Evolutionary conservation across 2,329 filamentous ascomycete genomes (phyloP).

Genomic region (Trichoderma semiorbis): DNA sequence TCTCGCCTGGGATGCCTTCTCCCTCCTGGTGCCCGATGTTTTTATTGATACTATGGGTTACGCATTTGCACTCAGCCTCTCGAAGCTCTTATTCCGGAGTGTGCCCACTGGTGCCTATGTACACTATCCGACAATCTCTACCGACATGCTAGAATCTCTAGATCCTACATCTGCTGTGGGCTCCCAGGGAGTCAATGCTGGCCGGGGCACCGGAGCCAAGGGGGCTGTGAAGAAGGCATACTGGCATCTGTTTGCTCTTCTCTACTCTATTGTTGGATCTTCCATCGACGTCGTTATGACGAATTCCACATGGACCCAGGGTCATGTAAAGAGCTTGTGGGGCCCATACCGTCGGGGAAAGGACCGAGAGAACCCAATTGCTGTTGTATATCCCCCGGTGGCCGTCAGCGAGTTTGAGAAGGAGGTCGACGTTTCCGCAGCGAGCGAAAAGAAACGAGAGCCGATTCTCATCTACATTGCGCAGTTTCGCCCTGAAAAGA

Average conservation of each 20-base stretch:
- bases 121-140: constrained; percentile 97
- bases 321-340: constrained; percentile 79
- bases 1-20: constrained; percentile 88
- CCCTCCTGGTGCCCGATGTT: constrained; percentile 85
- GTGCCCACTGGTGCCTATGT: constrained; percentile 91
- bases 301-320: constrained; percentile 92
- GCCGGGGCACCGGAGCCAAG: constrained; percentile 68
- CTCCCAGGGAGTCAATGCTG: constrained; percentile 74
- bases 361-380: constrained; percentile 52
- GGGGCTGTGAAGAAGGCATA: constrained; percentile 74
- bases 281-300: constrained; percentile 94
- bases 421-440: constrained; percentile 66
- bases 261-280: constrained; percentile 80
- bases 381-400: constrained; percentile 86
- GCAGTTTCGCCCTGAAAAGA: constrained; percentile 96
- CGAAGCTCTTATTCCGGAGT: constrained; percentile 73
- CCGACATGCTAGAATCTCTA: constrained; percentile 89
- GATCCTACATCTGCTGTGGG: constrained; percentile 59
- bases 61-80: constrained; percentile 81
- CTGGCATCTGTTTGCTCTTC: constrained; percentile 77
- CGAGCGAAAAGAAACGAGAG: constrained; percentile 66
- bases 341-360: constrained; percentile 51
- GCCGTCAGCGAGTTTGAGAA: constrained; percentile 80
- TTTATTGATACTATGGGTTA: constrained; percentile 99
- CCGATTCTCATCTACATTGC: constrained; percentile 85